Evolutionary conservation across 2,329 filamentous ascomycete genomes (phyloP).

Genomic region (Cytospora schulzeri): DNA sequence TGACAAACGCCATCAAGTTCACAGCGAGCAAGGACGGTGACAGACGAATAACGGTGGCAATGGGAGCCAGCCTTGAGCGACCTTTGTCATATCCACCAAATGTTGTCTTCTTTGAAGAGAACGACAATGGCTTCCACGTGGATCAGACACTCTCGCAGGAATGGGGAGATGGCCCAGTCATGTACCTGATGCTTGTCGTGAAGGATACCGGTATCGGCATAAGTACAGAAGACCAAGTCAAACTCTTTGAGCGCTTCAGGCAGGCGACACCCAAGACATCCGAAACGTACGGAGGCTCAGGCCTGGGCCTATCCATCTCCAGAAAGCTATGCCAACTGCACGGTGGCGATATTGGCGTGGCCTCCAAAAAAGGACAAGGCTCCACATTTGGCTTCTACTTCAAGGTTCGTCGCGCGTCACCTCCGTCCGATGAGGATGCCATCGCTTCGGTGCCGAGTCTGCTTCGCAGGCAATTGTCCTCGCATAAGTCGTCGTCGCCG

Average conservation of each 20-base stretch:
- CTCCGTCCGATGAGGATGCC: background rate
- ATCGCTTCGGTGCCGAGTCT: background rate
- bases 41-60: background rate
- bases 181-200: constrained; percentile 15
- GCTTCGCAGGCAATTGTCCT: constrained; percentile 4
- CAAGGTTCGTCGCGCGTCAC: background rate
- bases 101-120: constrained; percentile 10
- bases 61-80: background rate
- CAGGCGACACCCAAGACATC: constrained; percentile 20
- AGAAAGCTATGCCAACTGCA: constrained; percentile 16
- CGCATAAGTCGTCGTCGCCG: background rate
- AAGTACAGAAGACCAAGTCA: background rate
- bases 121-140: background rate
- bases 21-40: constrained; percentile 3
- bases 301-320: constrained; percentile 13
- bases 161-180: constrained; percentile 5
- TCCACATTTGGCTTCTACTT: constrained; percentile 20
- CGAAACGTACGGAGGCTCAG: constrained; percentile 16
- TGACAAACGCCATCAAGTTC: constrained; percentile 21
- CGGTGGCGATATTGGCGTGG: constrained; percentile 17
- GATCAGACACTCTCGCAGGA: constrained; percentile 4
- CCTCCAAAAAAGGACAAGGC: constrained; percentile 6
- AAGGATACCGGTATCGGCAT: constrained; percentile 16
- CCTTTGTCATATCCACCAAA: constrained; percentile 11
- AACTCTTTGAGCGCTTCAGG: constrained; percentile 16